Conservation (phyloP, 2,329 filamentous ascomycete genomes). For the Juglanconis juglandina region DNA sequence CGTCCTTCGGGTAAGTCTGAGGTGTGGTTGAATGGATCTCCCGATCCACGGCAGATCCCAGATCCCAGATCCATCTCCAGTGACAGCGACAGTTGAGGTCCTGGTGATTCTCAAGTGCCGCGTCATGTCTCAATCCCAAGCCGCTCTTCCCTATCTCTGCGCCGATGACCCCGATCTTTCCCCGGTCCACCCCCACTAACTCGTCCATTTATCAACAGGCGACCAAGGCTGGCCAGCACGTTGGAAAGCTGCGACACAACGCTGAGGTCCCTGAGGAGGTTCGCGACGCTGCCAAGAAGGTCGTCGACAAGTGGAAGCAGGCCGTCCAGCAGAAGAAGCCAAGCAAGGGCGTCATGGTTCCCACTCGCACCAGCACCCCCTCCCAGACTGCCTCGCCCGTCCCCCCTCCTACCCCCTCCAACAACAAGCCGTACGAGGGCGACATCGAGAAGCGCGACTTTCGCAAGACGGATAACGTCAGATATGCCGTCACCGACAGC, state of each 20-base stretch:
- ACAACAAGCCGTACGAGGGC: constrained; percentile 51
- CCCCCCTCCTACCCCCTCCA: constrained; percentile 27
- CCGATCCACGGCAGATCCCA: not conserved
- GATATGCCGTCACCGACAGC: constrained; percentile 71
- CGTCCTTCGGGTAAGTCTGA: constrained; percentile 66
- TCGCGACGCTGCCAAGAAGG: constrained; percentile 70
- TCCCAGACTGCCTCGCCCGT: constrained; percentile 55
- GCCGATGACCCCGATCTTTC: not conserved
- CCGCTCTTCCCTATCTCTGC: not conserved
- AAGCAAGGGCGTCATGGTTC: constrained; percentile 34
- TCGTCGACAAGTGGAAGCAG: constrained; percentile 85
- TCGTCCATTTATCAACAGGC: constrained; percentile 41
- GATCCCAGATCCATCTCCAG: not conserved
- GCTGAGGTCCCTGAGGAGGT: constrained; percentile 68
- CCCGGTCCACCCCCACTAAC: not conserved
- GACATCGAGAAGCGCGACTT: constrained; percentile 77
- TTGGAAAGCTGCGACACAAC: constrained; percentile 77
- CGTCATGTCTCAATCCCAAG: not conserved
- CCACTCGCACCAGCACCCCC: constrained; percentile 40
- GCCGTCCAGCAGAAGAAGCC: constrained; percentile 66
- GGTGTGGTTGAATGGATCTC: not conserved
- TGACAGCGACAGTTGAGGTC: not conserved
- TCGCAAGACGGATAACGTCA: constrained; percentile 76
- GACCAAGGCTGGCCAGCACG: constrained; percentile 86
- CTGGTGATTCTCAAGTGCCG: not conserved